Evolutionary conservation across 2,329 filamentous ascomycete species (phyloP), one percentile per base, ranked within the genome.

Genomic region (Huntiella decipiens): DNA sequence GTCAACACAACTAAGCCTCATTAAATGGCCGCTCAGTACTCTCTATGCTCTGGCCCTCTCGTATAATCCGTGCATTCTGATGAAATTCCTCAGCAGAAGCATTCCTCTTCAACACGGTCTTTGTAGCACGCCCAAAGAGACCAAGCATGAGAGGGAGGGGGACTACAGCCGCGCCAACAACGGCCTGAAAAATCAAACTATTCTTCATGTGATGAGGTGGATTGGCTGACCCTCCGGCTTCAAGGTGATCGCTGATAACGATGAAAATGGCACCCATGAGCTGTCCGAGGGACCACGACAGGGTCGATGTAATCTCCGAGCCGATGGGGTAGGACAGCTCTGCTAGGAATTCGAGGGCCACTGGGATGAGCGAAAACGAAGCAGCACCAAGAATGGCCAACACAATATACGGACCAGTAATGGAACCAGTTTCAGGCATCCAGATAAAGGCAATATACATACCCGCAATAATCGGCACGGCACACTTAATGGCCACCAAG

Each of bases 201-300:
- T 70, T 67, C 54, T 70, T 73, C 82, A 95, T 87, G 56, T 86
- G 80, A 13, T 62, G 60, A 0, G 79, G 79, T 11, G 81, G 82
- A 33, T 61, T 54, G 1, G 65, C 74, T 12, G 63, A 58, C 7
- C 58, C 55, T 0, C 65, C 66, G 0, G 64, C 73, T 52, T 74
- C 73, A 51, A 96, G 66, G 13, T 79, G 82, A 58, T 86, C 79
- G 63, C 83, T 82, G 48, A 88, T 63, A 28, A 98, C 64, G 55
- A 95, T 82, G 56, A 95, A 94, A 22, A 87, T 62, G 2, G 76
- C 87, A 10, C 91, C 91, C 1, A 92, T 62, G 5, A 95, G 61
- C 64, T 96, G 88, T 0, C 91, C 88, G 4, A 80, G 80, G 1
- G 74, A 73, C 91, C 91, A 96, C 55, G 80, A 82, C 16, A 92